Evolutionary conservation across 202 grass and related monocot species (phyloP).

Genomic region (Eragrostis tef): DNA sequence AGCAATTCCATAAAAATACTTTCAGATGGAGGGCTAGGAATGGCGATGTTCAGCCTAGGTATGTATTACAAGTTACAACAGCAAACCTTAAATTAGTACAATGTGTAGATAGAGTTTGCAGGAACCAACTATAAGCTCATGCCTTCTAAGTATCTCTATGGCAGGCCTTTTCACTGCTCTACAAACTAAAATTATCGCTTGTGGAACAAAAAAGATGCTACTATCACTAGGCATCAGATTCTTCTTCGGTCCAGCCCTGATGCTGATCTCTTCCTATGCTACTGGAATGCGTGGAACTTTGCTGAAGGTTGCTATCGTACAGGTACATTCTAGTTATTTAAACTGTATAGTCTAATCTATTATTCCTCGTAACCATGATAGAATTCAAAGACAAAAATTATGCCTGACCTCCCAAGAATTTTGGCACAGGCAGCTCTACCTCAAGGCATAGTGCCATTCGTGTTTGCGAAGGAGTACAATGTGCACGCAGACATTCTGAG

Average conservation of each 20-base stretch:
- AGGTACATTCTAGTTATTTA: constrained; percentile 57
- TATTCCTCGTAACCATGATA: background rate
- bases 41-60: constrained; percentile 99
- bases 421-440: constrained; percentile 78
- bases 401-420: constrained; percentile 18
- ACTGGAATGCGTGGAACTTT: constrained; percentile 65
- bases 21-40: constrained; percentile 90
- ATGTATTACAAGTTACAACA: background rate
- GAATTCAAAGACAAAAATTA: constrained; percentile 23
- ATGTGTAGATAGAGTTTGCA: constrained; percentile 20
- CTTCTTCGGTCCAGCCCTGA: constrained; percentile 76
- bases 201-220: constrained; percentile 67
- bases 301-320: constrained; percentile 79
- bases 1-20: constrained; percentile 77
- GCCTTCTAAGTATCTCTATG: constrained; percentile 35
- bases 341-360: background rate
- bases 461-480: constrained; percentile 86
- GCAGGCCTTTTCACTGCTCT: constrained; percentile 85
- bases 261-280: constrained; percentile 67
- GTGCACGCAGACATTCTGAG: constrained; percentile 85
- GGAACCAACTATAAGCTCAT: constrained; percentile 10
- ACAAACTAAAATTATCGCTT: constrained; percentile 79
- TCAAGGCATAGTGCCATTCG: constrained; percentile 93
- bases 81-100: constrained; percentile 31
- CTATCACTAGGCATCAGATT: constrained; percentile 73